Evolutionary conservation across 2,329 filamentous ascomycete species (phyloP), one percentile per base, ranked within the genome.

Genomic region (Colletotrichum chrysophilum): DNA sequence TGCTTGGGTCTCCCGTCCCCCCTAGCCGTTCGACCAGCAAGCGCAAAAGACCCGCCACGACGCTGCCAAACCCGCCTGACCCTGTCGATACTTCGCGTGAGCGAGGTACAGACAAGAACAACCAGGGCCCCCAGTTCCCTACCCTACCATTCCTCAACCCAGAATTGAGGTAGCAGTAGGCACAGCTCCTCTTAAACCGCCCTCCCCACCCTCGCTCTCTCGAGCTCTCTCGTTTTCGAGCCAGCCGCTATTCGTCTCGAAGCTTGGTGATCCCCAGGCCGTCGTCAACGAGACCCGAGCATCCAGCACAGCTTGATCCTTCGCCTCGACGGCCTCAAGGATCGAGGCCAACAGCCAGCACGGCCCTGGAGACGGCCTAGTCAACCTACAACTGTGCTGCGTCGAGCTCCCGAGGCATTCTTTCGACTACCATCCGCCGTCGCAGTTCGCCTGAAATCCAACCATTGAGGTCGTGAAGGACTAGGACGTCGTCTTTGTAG

Each of bases 181-280:
- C 77, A 71, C 75, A 79, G 77, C 77, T 79, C 80, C 83, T 82
- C 81, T 82, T 81, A 82, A 80, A 80, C 80, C 79, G 78, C 79
- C 79, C 55, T 76, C 79, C 80, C 81, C 82, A 80, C 82, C 81
- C 78, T 76, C 77, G 75, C 62, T 71, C 60, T 70, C 66, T 73
- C 71, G 61, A 74, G 66, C 75, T 79, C 64, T 58, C 74, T 76
- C 66, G 68, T 71, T 65, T 75, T 64, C 60, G 66, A 75, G 70
- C 69, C 71, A 77, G 77, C 78, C 77, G 77, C 77, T 78, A 76
- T 73, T 77, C 55, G 77, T 71, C 69, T 73, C 77, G 77, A 79
- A 80, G 78, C 76, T 79, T 77, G 77, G 79, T 75, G 75, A 73
- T 74, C 78, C 58, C 75, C 61, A 78, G 78, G 76, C 78, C 75